Evolutionary conservation across 2,329 filamentous ascomycete species (phyloP), one percentile per base, ranked within the genome.

Genomic region (Fusarium goolgardi): DNA sequence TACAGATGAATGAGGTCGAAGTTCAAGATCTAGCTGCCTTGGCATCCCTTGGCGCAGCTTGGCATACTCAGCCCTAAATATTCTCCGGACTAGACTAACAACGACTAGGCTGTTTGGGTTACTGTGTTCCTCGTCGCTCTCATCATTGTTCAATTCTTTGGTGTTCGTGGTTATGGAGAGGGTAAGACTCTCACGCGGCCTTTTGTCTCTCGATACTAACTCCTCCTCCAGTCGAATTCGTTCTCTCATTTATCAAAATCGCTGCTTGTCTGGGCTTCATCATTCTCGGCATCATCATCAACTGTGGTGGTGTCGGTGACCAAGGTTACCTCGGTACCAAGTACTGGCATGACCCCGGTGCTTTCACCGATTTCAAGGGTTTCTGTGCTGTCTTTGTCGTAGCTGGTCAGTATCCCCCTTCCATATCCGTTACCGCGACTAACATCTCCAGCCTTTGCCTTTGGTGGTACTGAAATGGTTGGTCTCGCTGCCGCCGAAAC

Each of bases 101-200:
- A 4, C 6, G 1, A 13, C 41, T 58, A 63, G 60, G 88, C 90
- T 50, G 89, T 92, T 21, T 97, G 92, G 81, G 92, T 97, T 16
- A 87, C 92, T 32, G 83, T 97, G 43, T 97, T 97, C 78, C 86
- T 96, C 55, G 67, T 88, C 15, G 74, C 90, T 55, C 94, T 97
- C 68, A 85, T 95, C 47, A 73, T 80, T 23, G 97, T 97, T 78
- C 97, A 97, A 75, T 77, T 97, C 64, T 96, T 95, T 71, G 93
- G 94, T 56, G 91, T 97, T 63, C 91, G 91, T 73, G 92, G 91
- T 29, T 97, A 96, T 71, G 94, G 93, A 74, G 93, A 97, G 78
- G 93, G 60, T 63, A 46, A 35, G 59, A n/a, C 4, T 5, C 1
- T 3, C 40, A 1, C 9, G 4, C 3, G 2, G 1, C 13, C 5